Evolutionary conservation across 1,284 basidiomycete species (phyloP).

Genomic region (Vanrija sp.): DNA sequence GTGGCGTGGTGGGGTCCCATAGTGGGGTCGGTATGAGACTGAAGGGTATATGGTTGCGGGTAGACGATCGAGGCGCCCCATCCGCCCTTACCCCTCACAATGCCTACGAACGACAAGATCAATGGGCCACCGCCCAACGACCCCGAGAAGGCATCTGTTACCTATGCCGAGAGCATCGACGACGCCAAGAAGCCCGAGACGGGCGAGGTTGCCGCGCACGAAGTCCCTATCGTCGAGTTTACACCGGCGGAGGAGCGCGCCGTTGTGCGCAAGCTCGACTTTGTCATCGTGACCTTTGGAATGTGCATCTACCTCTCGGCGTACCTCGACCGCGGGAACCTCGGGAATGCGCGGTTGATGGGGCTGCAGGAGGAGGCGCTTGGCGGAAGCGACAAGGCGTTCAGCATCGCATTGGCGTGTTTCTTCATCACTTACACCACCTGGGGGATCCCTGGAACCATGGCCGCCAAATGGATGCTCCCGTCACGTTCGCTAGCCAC

Average conservation of each 20-base stretch:
- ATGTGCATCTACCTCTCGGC: constrained; percentile 36
- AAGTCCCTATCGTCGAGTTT: neutral
- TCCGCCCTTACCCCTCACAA: no score
- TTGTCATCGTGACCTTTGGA: constrained; percentile 18
- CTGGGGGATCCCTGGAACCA: constrained; percentile 40
- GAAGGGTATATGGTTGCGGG: no score
- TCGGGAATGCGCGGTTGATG: constrained; percentile 30
- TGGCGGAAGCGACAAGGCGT: constrained; percentile 24
- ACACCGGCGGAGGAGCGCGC: neutral
- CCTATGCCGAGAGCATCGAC: no score
- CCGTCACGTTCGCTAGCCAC: constrained; percentile 16
- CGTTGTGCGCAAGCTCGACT: constrained; percentile 10
- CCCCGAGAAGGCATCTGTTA: no score
- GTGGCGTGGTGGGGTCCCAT: no score
- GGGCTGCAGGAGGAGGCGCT: constrained; percentile 29
- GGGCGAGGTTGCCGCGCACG: no score
- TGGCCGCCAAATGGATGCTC: constrained; percentile 24
- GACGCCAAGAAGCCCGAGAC: no score
- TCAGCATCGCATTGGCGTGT: constrained; percentile 29
- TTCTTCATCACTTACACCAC: constrained; percentile 38
- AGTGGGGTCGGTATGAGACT: no score
- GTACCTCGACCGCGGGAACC: constrained; percentile 36
- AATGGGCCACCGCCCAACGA: no score
- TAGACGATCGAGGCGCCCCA: no score
- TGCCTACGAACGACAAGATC: no score